phyloP scores from a whole-genome alignment of 1,284 basidiomycete species.

The Pholiota adiposa region DNA sequence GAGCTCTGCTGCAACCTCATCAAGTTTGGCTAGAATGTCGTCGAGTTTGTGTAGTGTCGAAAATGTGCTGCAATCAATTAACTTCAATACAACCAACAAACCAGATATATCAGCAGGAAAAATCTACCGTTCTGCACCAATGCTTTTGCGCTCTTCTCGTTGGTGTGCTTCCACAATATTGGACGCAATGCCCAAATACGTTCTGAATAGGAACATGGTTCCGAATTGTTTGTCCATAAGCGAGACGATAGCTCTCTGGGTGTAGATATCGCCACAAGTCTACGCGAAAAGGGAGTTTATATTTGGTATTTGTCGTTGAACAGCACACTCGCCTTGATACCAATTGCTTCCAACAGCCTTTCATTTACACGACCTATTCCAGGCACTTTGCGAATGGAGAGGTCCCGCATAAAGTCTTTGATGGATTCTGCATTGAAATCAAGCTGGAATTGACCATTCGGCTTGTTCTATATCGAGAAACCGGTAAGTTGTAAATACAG shows the following conservation, averaged over 20 bases:
- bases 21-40: constrained; percentile 75
- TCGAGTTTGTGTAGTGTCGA: constrained; percentile 63
- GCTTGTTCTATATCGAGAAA: constrained; percentile 73
- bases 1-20: constrained; percentile 80
- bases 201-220: constrained; percentile 71
- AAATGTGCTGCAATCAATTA: constrained; percentile 67
- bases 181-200: constrained; percentile 84
- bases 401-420: constrained; percentile 72
- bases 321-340: constrained; percentile 65
- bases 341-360: constrained; percentile 82
- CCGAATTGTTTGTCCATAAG: constrained; percentile 89
- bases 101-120: neutral
- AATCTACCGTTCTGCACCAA: constrained; percentile 82
- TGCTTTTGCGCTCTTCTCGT: constrained; percentile 85
- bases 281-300: constrained; percentile 32
- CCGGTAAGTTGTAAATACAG: neutral
- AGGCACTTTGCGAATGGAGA: constrained; percentile 84
- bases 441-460: constrained; percentile 88
- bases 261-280: constrained; percentile 89
- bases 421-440: constrained; percentile 70
- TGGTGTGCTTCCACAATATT: constrained; percentile 78
- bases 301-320: neutral
- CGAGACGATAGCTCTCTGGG: constrained; percentile 69
- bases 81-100: constrained; percentile 1
- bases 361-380: constrained; percentile 91